Evolutionary conservation across 2,329 filamentous ascomycete genomes (phyloP).

Genomic region (Pestalotiopsis sp.): DNA sequence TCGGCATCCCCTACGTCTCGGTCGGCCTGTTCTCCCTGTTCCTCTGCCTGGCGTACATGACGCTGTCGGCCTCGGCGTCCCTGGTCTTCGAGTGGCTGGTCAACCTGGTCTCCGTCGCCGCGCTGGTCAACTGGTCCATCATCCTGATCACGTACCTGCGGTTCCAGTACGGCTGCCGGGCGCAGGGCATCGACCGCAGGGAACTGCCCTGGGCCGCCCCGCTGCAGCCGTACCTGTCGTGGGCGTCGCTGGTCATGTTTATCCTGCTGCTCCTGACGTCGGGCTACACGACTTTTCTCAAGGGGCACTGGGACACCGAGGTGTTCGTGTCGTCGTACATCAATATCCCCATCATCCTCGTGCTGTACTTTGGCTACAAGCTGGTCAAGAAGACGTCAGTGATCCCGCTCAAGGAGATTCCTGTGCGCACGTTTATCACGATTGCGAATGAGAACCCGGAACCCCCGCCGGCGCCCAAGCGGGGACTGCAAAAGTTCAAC

Average conservation of each 20-base stretch:
- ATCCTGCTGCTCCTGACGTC: slow-evolving; percentile 27
- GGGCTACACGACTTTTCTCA: slow-evolving; percentile 32
- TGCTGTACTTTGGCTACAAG: slow-evolving; percentile 25
- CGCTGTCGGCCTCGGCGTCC: slow-evolving; percentile 22
- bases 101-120: slow-evolving; percentile 25
- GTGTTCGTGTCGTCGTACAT: slow-evolving; percentile 40
- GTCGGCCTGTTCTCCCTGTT: slow-evolving; percentile 19
- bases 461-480: slow-evolving; percentile 11
- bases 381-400: slow-evolving; percentile 10
- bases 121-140: slow-evolving; percentile 27
- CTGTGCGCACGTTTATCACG: slow-evolving; percentile 13
- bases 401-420: slow-evolving; percentile 12
- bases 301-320: slow-evolving; percentile 35
- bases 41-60: slow-evolving; percentile 17
- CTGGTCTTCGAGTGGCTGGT: slow-evolving; percentile 31
- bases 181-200: slow-evolving; percentile 26
- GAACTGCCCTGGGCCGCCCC: slow-evolving; percentile 30
- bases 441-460: slow-evolving; percentile 17
- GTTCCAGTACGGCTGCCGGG: slow-evolving; percentile 24
- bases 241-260: slow-evolving; percentile 24
- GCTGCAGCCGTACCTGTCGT: slow-evolving; percentile 30
- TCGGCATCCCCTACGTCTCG: slow-evolving; percentile 42
- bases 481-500: slow-evolving; percentile 11
- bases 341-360: slow-evolving; percentile 27
- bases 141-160: slow-evolving; percentile 28